A percentile compares a stretch with the other conserved stretches of the same genome.
These are phyloP conservation scores for Volutella citrinella DNA, from an alignment of 2,329 filamentous ascomycete genomes.

Conservation along the genomic window DNA sequence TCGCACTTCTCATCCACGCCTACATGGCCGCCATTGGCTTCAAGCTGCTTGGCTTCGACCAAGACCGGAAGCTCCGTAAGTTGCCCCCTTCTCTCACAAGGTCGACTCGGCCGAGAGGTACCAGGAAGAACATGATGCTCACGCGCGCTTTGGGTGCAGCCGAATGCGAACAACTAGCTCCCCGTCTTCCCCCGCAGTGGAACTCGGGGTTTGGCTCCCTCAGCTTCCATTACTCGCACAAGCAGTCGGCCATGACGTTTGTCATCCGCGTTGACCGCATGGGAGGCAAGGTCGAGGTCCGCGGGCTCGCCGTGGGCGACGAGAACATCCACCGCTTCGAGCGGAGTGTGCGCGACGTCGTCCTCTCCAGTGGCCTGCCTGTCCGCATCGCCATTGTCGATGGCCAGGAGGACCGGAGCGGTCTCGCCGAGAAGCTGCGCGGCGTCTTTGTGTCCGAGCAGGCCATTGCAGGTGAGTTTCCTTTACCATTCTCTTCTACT, in stretches of 20 bases:
- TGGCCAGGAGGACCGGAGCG: constrained; percentile 46
- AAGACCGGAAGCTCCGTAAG: constrained; percentile 72
- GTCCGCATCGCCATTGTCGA: constrained; percentile 51
- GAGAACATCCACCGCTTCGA: constrained; percentile 81
- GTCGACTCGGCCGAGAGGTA: too few species aligned
- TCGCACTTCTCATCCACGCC: constrained; percentile 81
- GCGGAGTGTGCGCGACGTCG: constrained; percentile 66
- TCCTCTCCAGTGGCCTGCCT: constrained; percentile 58
- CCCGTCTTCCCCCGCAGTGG: constrained; percentile 73
- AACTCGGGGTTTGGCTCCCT: constrained; percentile 70
- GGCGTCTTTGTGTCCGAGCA: constrained; percentile 71
- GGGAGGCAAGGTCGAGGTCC: constrained; percentile 78
- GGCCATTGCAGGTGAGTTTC: constrained; percentile 50
- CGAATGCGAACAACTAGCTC: constrained; percentile 54
- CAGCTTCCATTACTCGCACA: constrained; percentile 83
- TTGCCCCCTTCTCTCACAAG: neutral
- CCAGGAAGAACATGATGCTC: too few species aligned
- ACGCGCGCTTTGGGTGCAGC: constrained; percentile 15
- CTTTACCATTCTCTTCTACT: too few species aligned
- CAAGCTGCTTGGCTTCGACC: constrained; percentile 75
- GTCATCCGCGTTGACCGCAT: constrained; percentile 79
- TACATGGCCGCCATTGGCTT: constrained; percentile 81
- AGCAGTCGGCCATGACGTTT: constrained; percentile 80
- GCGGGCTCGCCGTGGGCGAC: constrained; percentile 74
- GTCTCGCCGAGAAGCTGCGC: constrained; percentile 47